A percentile compares a stretch with the other conserved stretches of the same genome.
These are phyloP conservation scores for Curvularia lunata DNA, from an alignment of 2,329 filamentous ascomycete species.

Conservation along the genomic window DNA sequence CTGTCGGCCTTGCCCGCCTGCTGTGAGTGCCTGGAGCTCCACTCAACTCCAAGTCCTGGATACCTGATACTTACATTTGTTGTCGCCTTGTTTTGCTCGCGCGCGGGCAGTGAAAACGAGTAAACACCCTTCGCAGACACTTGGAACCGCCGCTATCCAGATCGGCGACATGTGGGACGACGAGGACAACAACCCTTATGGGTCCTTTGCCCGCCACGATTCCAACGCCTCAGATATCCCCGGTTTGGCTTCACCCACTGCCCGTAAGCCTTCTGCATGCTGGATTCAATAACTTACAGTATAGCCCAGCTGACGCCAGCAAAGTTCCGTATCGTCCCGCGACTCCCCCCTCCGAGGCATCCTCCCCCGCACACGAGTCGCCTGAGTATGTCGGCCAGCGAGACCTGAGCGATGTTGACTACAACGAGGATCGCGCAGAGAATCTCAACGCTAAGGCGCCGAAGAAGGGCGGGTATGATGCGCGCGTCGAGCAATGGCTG, in stretches of 20 bases:
- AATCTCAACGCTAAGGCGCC: conserved; percentile 49
- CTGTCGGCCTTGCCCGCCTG: conserved; percentile 9
- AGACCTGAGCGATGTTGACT: conserved; percentile 66
- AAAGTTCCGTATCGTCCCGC: conserved; percentile 58
- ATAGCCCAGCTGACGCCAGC: conserved; percentile 15
- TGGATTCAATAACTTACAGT: neutral
- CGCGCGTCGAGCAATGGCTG: conserved; percentile 94
- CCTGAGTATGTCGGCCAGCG: conserved; percentile 62
- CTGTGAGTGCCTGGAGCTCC: conserved; percentile 16
- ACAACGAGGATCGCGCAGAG: conserved; percentile 60
- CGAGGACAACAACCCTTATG: conserved; percentile 98
- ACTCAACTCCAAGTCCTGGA: conserved; percentile 6
- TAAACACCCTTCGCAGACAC: neutral
- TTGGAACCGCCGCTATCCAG: neutral
- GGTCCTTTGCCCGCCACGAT: conserved; percentile 88
- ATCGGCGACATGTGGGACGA: conserved; percentile 86
- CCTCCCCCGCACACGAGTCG: conserved; percentile 71
- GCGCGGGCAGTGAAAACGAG: neutral
- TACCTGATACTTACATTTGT: conserved; percentile 4
- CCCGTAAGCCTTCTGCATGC: conserved; percentile 40
- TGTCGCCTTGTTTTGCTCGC: neutral
- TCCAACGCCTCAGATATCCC: conserved; percentile 70
- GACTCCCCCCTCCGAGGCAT: conserved; percentile 73
- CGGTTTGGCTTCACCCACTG: conserved; percentile 50
- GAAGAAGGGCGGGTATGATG: conserved; percentile 89